Base-by-base conservation (phyloP, 352 stramenopile species). In the Globisporangium recalcitrans region DNA sequence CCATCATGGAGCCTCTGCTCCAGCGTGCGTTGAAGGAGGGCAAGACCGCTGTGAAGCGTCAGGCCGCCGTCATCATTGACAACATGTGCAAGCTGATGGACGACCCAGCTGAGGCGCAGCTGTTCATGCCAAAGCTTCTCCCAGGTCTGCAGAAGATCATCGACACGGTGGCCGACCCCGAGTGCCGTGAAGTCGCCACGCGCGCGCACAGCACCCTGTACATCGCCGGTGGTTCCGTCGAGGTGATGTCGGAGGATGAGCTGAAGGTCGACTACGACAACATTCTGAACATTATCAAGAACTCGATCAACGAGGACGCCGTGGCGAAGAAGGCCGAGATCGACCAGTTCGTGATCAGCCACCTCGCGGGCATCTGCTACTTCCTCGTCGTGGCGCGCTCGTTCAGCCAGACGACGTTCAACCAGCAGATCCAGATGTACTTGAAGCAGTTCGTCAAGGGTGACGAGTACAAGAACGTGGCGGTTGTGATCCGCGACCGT, bases 31-130 rank as follows among this genome's bases (percentile, higher is more conserved):
- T 99, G 52, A 91, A 95, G 59, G 96, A 99, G 70, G 96, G 97
- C 53, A 96, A 97, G 78, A 98, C 86, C 3, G 87, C 96, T 16
- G 97, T 98, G 32, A 98, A 99, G 81, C 93, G 97, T 88, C 96
- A 99, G 81, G 93, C 91, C 53, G 94, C 95, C 67, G 96, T 99
- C 65, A 99, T 99, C 68, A 99, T 98, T 75, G 95, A 99, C 85
- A 99, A 99, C 84, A 98, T 99, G 95, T 98, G 90, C 77, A 99
- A 99, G 88, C 85, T 99, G 44, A 98, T 99, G 67, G 96, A 99
- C 74, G 96, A 99, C 74, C 94, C 97, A 1, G 73, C 97, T 69
- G 95, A 98, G 73, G 97, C 96, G 10, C 94, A 97, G 78, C 87
- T 97, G 31, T 99, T 99, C 82, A 94, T 99, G 74, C 96, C 96